Base-by-base conservation (phyloP, 768 basidiomycete genomes). In the Cystobasidium onofrii region DNA sequence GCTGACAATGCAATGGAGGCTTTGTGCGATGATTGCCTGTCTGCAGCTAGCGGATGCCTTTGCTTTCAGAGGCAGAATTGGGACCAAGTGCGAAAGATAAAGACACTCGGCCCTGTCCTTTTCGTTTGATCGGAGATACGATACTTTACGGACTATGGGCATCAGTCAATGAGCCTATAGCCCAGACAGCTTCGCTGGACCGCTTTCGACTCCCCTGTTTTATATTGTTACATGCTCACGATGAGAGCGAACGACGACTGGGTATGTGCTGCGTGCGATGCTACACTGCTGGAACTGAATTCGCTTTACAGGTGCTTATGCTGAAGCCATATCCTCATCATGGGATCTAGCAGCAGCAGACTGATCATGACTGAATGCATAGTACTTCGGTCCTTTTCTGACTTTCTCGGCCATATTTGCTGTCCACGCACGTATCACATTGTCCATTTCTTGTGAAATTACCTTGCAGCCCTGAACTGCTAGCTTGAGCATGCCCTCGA, bases 401-500 rank as follows among this genome's bases (percentile, higher is more conserved):
- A 60, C 23, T 34, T 54, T 72, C 20, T 74, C 74, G n/a, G 55
- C 41, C 60, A 71, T 62, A 13, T 63, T 55, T 27, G 54, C 23
- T n/a, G 67, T 67, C 39, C 55, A 75, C 6, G 52, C 57, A 29
- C 66, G 54, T 10, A 62, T 71, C 29, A 72, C 55, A 7, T 17
- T 15, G 44, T 75, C 62, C 71, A 75, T 75, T 55, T 75, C 74
- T 54, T 72, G 29, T 2, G 41, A 52, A 33, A 75, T 36, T 15
- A 75, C 69, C 29, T 60, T 67, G 60, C 74, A 75, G 23, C 67
- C 75, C 33, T 75, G 43, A 2, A 71, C 75, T 20, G 73, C 75
- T 2, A 75, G 52, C 27, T 73, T 64, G 73, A 97, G 87, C 77
- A 97, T 87, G 79, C 94, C 93, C 80, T 90, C 90, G 77, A 98